Evolutionary conservation across 1,284 basidiomycete genomes (phyloP).

Genomic region (Cutaneotrichosporon sp.): DNA sequence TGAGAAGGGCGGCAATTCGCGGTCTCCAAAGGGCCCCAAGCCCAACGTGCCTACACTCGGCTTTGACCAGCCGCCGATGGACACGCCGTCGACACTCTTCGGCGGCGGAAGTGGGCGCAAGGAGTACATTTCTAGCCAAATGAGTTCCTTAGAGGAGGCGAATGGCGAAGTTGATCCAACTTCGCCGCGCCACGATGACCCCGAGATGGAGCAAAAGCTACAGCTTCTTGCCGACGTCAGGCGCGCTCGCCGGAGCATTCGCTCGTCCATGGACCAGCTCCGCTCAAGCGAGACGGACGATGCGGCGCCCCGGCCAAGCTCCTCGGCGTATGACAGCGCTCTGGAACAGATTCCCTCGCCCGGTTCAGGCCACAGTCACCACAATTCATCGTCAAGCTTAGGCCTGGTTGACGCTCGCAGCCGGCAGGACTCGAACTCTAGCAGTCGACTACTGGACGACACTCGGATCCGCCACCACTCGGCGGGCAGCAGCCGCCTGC

Average conservation of each 20-base stretch:
- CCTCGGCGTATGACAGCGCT: background rate
- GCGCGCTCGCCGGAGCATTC: constrained; percentile 34
- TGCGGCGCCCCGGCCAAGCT: background rate
- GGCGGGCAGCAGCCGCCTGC: constrained; percentile 2
- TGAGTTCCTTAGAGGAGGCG: constrained; percentile 15
- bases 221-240: constrained; percentile 42
- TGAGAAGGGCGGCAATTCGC: background rate
- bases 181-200: constrained; percentile 13
- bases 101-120: background rate
- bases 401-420: background rate
- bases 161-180: background rate
- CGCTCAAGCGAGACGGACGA: constrained; percentile 9
- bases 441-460: constrained; percentile 4
- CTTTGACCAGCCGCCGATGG: constrained; percentile 9
- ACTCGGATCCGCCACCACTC: constrained; percentile 10
- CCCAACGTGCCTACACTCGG: constrained; percentile 23
- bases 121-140: constrained; percentile 12
- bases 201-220: constrained; percentile 37
- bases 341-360: background rate
- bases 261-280: constrained; percentile 36
- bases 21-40: background rate
- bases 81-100: constrained; percentile 6
- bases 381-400: background rate
- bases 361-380: background rate
- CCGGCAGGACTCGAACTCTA: background rate